Conservation (phyloP, 2,329 filamentous ascomycete genomes). For the Pseudocercospora pini-densiflorae region DNA sequence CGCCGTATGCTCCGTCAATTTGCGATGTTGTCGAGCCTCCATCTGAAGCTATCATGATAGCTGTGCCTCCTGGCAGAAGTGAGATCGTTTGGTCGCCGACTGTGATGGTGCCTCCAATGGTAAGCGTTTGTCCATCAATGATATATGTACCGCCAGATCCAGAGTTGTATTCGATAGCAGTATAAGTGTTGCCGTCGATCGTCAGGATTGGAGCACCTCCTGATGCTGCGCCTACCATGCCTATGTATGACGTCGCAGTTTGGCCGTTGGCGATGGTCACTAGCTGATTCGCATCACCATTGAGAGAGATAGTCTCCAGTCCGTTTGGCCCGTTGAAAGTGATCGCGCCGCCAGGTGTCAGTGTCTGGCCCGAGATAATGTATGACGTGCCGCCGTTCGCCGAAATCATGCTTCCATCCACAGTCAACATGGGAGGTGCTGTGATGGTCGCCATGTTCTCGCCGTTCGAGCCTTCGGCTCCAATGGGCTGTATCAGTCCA, state of each 20-base stretch:
- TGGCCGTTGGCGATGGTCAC: conserved; percentile 28
- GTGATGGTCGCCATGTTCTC: conserved; percentile 32
- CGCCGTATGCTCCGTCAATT: conserved; percentile 31
- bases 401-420: conserved; percentile 35
- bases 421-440: conserved; percentile 35
- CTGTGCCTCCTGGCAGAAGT: conserved; percentile 41
- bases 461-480: conserved; percentile 7
- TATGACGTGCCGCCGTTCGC: conserved; percentile 36
- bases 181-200: conserved; percentile 34
- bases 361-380: conserved; percentile 33
- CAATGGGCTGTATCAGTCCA: conserved; percentile 28
- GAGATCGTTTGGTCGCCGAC: conserved; percentile 40
- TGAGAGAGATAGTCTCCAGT: conserved; percentile 37
- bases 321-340: conserved; percentile 29
- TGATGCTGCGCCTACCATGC: conserved; percentile 21
- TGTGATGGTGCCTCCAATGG: conserved; percentile 40
- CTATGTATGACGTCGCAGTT: conserved; percentile 32
- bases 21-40: conserved; percentile 34
- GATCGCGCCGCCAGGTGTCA: conserved; percentile 34
- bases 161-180: conserved; percentile 30
- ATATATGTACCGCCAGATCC: conserved; percentile 42
- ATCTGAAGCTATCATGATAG: conserved; percentile 22
- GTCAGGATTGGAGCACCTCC: conserved; percentile 35
- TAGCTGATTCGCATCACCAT: conserved; percentile 38
- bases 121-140: conserved; percentile 44